These are phyloP conservation scores for Petasospora fabianii DNA, from an alignment of 1,139 yeast genomes.

Conservation along the genomic window DNA sequence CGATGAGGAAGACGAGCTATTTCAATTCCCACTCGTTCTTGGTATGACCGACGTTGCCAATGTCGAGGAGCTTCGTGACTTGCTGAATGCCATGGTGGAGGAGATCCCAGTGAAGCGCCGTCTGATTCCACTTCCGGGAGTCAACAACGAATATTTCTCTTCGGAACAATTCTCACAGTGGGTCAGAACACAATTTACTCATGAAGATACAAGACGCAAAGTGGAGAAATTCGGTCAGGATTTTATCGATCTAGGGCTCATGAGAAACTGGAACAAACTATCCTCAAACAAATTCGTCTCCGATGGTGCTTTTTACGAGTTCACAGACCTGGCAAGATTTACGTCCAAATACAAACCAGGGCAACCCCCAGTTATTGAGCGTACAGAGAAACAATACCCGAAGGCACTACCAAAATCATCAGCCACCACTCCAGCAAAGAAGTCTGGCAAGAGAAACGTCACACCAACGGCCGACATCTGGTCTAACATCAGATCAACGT, in stretches of 20 bases:
- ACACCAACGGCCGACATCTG: conserved; percentile 13
- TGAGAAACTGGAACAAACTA: conserved; percentile 24
- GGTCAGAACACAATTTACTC: conserved; percentile 13
- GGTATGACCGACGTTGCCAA: conserved; percentile 19
- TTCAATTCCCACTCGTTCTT: conserved; percentile 27
- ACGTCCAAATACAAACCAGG: conserved; percentile 18
- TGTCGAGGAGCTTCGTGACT: conserved; percentile 19
- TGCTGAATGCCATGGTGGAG: conserved; percentile 20
- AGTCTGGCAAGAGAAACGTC: conserved; percentile 1
- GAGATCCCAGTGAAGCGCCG: conserved; percentile 25
- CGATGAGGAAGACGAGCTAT: conserved; percentile 19
- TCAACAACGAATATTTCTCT: conserved; percentile 25
- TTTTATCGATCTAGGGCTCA: conserved; percentile 19
- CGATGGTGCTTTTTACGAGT: conserved; percentile 27
- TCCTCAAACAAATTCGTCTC: conserved; percentile 20
- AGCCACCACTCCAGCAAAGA: conserved; percentile 1
- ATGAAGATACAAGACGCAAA: conserved; percentile 21
- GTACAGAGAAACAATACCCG: not conserved
- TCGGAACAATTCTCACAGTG: conserved; percentile 20
- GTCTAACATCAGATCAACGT: conserved; percentile 18
- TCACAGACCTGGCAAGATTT: conserved; percentile 26
- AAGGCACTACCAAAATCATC: not conserved
- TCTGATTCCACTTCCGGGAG: conserved; percentile 27
- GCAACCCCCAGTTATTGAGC: not conserved
- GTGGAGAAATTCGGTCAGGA: conserved; percentile 27